phyloP scores from a whole-genome alignment of 2,329 filamentous ascomycete genomes.

The Neofusicoccum sp. region DNA sequence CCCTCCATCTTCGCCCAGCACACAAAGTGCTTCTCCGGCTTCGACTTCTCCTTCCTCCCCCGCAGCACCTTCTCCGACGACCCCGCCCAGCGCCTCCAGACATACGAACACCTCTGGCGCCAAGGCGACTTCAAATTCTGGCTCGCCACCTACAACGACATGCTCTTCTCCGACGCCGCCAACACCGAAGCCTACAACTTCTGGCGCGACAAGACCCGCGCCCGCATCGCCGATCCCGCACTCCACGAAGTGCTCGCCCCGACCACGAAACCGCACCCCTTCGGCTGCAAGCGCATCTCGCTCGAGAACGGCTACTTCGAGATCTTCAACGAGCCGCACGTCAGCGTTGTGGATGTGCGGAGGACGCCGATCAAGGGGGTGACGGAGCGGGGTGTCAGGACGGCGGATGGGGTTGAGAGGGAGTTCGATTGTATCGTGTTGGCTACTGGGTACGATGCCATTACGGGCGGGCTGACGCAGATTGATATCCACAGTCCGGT shows the following conservation, averaged over 20 bases:
- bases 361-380: constrained; percentile 44
- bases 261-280: constrained; percentile 24
- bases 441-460: constrained; percentile 44
- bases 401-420: constrained; percentile 48
- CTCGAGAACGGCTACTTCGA: constrained; percentile 35
- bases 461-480: constrained; percentile 36
- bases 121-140: constrained; percentile 42
- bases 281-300: constrained; percentile 23
- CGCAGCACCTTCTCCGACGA: constrained; percentile 22
- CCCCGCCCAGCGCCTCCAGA: constrained; percentile 23
- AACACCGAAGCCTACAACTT: constrained; percentile 22
- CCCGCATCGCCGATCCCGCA: constrained; percentile 23
- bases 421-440: constrained; percentile 55
- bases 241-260: constrained; percentile 24
- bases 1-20: not conserved
- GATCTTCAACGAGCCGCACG: constrained; percentile 42
- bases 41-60: constrained; percentile 21
- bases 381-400: constrained; percentile 48
- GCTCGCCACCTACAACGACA: constrained; percentile 25
- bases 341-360: constrained; percentile 45
- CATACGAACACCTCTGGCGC: constrained; percentile 27
- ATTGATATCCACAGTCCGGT: constrained; percentile 34
- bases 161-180: constrained; percentile 26
- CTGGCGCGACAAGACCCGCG: constrained; percentile 26
- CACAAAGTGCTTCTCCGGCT: constrained; percentile 31